Conservation (phyloP, 2,329 filamentous ascomycete species). For the Dactylellina parvicollis region DNA sequence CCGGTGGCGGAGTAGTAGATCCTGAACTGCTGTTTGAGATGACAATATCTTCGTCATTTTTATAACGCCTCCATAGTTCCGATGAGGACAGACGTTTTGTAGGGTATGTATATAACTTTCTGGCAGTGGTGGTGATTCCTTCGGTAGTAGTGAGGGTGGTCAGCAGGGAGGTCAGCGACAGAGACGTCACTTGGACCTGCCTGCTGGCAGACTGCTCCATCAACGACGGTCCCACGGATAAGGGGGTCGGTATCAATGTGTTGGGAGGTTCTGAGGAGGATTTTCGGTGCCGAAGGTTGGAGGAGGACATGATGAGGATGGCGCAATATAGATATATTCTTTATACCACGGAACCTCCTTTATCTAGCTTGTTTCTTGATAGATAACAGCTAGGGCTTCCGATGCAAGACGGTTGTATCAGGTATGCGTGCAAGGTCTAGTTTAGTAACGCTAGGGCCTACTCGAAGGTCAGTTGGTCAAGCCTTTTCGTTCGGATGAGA, state of each 20-base stretch:
- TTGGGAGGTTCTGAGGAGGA: slow-evolving; percentile 37
- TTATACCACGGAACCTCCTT: slow-evolving; percentile 11
- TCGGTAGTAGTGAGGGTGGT: slow-evolving; percentile 48
- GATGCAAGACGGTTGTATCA: slow-evolving; percentile 22
- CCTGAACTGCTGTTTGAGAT: slow-evolving; percentile 7
- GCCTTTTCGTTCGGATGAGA: slow-evolving; percentile 1
- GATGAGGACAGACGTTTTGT: slow-evolving; percentile 46
- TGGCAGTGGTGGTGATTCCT: slow-evolving; percentile 47
- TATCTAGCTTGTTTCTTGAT: slow-evolving; percentile 18
- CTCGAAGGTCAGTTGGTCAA: slow-evolving; percentile 5
- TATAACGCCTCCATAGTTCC: slow-evolving; percentile 34
- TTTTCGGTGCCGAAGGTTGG: slow-evolving; percentile 39
- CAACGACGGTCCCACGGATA: neutral
- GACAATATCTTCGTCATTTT: slow-evolving; percentile 26
- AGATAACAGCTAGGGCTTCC: slow-evolving; percentile 27
- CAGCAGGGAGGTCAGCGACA: slow-evolving; percentile 43
- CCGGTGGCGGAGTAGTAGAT: slow-evolving; percentile 40
- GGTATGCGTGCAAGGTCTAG: slow-evolving; percentile 30
- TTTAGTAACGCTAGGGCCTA: slow-evolving; percentile 2
- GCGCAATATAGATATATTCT: neutral
- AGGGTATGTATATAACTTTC: slow-evolving; percentile 48
- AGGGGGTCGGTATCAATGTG: slow-evolving; percentile 8
- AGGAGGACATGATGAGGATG: slow-evolving; percentile 35
- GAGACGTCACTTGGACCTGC: slow-evolving; percentile 42
- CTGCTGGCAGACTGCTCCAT: slow-evolving; percentile 36